Percentiles rank a stretch among this genome's conserved stretches.
Evolutionary conservation across 139 green algal species (phyloP).

Genomic region (Yamagishiella unicocca): DNA sequence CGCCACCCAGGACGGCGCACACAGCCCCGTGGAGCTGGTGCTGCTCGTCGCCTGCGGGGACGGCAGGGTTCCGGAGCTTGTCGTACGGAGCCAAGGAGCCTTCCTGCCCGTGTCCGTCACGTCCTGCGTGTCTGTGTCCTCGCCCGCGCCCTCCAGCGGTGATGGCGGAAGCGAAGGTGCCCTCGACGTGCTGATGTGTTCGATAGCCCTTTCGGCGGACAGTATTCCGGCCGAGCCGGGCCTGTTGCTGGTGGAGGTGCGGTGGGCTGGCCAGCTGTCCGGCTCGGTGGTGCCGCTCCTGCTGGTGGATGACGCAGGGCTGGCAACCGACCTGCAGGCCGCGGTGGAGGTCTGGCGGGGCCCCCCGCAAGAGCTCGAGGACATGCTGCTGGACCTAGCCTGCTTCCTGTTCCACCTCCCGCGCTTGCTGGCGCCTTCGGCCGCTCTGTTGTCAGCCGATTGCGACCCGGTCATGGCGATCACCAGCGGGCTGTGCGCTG

Average conservation of each 20-base stretch:
- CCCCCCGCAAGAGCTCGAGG: neutral
- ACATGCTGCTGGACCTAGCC: conserved; percentile 13
- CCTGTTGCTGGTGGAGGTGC: conserved; percentile 4
- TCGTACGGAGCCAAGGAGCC: neutral
- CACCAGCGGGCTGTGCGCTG: no score
- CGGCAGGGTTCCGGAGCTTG: neutral
- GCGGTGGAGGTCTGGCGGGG: conserved; percentile 1
- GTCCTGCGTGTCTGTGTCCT: neutral
- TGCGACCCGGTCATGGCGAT: no score
- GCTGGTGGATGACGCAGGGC: neutral
- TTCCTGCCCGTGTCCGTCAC: neutral
- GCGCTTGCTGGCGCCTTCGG: neutral
- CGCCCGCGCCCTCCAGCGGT: neutral
- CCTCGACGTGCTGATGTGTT: neutral
- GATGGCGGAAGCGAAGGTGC: no score
- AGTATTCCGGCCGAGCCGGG: neutral
- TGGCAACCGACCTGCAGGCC: neutral
- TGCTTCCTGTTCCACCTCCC: neutral
- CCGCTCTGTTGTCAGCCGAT: no score
- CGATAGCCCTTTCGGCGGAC: neutral
- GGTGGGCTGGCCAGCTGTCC: neutral
- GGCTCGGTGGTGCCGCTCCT: conserved; percentile 9
- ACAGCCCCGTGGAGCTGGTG: neutral
- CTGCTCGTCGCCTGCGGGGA: neutral
- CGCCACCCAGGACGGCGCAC: neutral